phyloP scores from a whole-genome alignment of 352 stramenopile genomes.

The Globisporangium nunn region DNA sequence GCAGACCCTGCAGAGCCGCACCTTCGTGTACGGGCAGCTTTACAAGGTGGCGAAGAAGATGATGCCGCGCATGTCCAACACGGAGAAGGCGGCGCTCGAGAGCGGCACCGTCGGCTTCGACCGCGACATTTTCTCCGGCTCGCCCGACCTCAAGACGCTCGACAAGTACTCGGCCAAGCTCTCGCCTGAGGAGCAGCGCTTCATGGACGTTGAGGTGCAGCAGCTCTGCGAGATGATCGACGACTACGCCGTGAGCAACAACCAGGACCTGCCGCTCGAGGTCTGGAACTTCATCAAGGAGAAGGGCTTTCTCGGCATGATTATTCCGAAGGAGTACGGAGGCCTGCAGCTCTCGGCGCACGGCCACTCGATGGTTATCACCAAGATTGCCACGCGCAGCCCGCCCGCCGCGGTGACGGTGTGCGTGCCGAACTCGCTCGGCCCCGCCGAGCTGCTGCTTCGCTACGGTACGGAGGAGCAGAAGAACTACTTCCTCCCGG shows the following conservation, averaged over 20 bases:
- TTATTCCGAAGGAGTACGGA: conserved; percentile 97
- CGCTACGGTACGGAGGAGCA: conserved; percentile 95
- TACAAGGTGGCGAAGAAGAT: conserved; percentile 93
- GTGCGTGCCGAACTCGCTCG: conserved; percentile 96
- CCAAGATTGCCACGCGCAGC: conserved; percentile 91
- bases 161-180: conserved; percentile 93
- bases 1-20: conserved; percentile 57
- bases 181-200: conserved; percentile 89
- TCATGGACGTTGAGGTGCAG: conserved; percentile 95
- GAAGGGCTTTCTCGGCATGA: conserved; percentile 96
- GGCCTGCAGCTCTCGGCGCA: conserved; percentile 87
- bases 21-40: conserved; percentile 82
- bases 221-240: conserved; percentile 94
- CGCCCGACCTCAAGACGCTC: conserved; percentile 88
- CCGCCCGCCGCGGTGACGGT: conserved; percentile 90
- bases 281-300: conserved; percentile 96
- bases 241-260: conserved; percentile 90
- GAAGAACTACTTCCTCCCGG: conserved; percentile 95
- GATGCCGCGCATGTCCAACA: conserved; percentile 94
- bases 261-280: conserved; percentile 89
- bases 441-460: conserved; percentile 93
- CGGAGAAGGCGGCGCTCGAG: conserved; percentile 92
- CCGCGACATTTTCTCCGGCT: conserved; percentile 95
- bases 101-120: conserved; percentile 97
- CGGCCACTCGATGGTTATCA: conserved; percentile 89